Percentiles rank a stretch among this genome's conserved stretches.
phyloP scores from a whole-genome alignment of 2,329 filamentous ascomycete species.

The Septoria petroselini region DNA sequence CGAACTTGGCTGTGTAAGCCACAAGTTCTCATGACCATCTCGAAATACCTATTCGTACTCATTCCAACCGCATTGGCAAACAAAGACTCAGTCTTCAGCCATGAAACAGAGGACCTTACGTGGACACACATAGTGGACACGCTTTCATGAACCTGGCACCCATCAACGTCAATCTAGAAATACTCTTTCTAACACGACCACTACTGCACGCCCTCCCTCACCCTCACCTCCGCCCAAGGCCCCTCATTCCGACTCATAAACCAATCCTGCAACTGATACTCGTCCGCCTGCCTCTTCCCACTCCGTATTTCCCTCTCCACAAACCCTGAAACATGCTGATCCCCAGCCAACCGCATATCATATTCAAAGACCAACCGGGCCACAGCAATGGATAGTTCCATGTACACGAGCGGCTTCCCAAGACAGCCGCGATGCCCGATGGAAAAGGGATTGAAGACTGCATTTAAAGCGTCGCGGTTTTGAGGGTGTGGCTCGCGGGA shows the following conservation, averaged over 20 bases:
- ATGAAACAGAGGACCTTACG: too few relatives aligned
- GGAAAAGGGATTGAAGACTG: constrained; percentile 72
- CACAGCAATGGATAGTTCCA: constrained; percentile 30
- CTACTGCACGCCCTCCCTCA: constrained; percentile 13
- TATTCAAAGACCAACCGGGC: constrained; percentile 30
- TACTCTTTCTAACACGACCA: too few relatives aligned
- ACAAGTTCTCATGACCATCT: too few relatives aligned
- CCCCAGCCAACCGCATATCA: constrained; percentile 27
- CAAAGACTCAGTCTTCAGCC: too few relatives aligned
- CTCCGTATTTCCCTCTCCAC: constrained; percentile 50
- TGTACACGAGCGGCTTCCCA: constrained; percentile 51
- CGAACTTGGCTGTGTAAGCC: too few relatives aligned
- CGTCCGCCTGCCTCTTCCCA: constrained; percentile 56
- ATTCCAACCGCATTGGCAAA: too few relatives aligned
- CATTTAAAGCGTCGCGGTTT: constrained; percentile 41
- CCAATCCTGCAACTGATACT: constrained; percentile 69
- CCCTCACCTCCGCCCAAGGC: constrained; percentile 58
- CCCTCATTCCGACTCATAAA: constrained; percentile 74
- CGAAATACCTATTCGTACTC: too few relatives aligned
- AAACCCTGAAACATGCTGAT: constrained; percentile 51
- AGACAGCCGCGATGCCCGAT: constrained; percentile 69
- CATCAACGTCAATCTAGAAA: too few relatives aligned
- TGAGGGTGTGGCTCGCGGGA: constrained; percentile 17
- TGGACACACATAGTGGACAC: too few relatives aligned
- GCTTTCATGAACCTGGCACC: too few relatives aligned